phyloP scores from a whole-genome alignment of 176 grass and related monocot species.

The Ensete glaucum region DNA sequence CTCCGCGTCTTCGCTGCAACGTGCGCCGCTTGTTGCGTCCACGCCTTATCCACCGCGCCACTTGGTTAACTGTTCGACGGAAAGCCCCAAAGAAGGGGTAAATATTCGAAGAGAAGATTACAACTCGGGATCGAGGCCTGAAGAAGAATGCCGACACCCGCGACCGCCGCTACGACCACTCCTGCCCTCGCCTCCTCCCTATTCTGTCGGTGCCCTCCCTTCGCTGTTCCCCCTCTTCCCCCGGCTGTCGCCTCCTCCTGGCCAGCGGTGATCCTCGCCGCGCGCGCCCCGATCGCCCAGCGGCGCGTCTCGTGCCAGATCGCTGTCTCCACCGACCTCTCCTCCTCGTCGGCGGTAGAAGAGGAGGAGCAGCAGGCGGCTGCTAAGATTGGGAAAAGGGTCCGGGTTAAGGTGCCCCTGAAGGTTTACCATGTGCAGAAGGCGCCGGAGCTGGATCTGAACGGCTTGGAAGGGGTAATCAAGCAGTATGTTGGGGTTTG shows the following conservation, averaged over 20 bases:
- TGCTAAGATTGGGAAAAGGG: conserved; percentile 62
- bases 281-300: conserved; percentile 14
- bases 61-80: conserved; percentile 28
- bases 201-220: conserved; percentile 12
- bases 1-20: neutral
- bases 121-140: neutral
- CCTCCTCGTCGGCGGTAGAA: conserved; percentile 19
- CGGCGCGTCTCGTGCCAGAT: conserved; percentile 37
- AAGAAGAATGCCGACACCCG: conserved; percentile 23
- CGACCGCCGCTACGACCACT: conserved; percentile 28
- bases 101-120: neutral
- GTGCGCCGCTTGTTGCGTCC: conserved; percentile 2
- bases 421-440: conserved; percentile 71
- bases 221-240: conserved; percentile 7
- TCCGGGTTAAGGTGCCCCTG: conserved; percentile 60
- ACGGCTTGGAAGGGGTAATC: conserved; percentile 69
- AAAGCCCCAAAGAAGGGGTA: conserved; percentile 33
- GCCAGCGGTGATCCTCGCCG: neutral
- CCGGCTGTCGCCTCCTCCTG: neutral
- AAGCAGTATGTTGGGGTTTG: conserved; percentile 67
- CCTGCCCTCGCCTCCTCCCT: conserved; percentile 20
- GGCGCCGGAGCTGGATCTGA: conserved; percentile 66
- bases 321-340: conserved; percentile 41
- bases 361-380: conserved; percentile 46
- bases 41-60: neutral